These are phyloP conservation scores for Kingdonia uniflora DNA, from an alignment of 164 flowering plant genomes.

Conservation along the genomic window DNA sequence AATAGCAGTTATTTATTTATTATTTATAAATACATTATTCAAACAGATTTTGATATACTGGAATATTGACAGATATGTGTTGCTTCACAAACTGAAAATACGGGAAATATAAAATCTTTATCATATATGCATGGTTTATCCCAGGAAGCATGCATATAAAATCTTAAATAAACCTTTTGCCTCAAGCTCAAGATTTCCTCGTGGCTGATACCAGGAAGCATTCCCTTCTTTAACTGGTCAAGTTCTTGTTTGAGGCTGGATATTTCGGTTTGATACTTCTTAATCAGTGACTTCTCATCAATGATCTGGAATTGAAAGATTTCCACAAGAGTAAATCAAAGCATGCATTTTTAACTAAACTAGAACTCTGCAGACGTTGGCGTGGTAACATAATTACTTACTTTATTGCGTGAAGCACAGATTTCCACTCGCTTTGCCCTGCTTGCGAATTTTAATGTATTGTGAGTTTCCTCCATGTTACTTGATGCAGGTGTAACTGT, in stretches of 20 bases:
- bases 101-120: too few relatives aligned
- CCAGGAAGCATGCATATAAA: too few relatives aligned
- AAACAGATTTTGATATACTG: too few relatives aligned
- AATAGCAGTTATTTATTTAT: too few relatives aligned
- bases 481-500: conserved; percentile 99
- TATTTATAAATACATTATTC: too few relatives aligned
- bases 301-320: conserved; percentile 52
- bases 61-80: too few relatives aligned
- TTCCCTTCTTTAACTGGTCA: conserved; percentile 75
- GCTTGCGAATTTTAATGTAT: conserved; percentile 94
- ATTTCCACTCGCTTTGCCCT: conserved; percentile 96
- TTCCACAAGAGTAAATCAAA: neutral
- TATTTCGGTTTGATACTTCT: conserved; percentile 95
- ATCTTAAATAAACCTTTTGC: conserved; percentile 67
- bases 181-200: conserved; percentile 77
- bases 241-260: conserved; percentile 76
- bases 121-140: too few relatives aligned
- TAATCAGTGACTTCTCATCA: conserved; percentile 96
- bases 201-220: conserved; percentile 70
- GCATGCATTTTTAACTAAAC: neutral
- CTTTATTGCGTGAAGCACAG: conserved; percentile 93
- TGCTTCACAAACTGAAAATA: too few relatives aligned
- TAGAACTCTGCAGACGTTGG: too few relatives aligned
- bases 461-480: conserved; percentile 96
- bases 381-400: conserved; percentile 24